Conservation (phyloP, 2,329 filamentous ascomycete species). For the Fulvia fulva region DNA sequence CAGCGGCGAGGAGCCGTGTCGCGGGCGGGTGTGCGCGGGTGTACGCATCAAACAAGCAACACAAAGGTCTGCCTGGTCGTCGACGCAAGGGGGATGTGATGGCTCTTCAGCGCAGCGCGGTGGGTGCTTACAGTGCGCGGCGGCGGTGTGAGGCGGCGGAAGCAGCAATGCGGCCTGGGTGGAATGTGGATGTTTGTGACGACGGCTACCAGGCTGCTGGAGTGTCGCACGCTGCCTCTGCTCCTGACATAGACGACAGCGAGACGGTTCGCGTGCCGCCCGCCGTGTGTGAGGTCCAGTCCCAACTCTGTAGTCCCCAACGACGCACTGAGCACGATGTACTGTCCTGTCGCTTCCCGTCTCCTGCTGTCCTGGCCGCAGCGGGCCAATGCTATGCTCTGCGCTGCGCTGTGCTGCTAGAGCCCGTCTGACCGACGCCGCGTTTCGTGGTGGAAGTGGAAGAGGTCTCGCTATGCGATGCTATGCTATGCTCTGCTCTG, state of each 20-base stretch:
- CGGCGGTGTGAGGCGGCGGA: not conserved
- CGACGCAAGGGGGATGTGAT: slow-evolving; percentile 6
- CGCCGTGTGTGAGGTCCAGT: not conserved
- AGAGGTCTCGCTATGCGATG: too few species aligned
- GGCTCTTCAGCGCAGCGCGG: not conserved
- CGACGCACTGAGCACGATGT: not conserved
- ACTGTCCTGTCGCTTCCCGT: not conserved
- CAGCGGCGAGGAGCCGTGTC: slow-evolving; percentile 11
- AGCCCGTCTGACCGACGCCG: not conserved
- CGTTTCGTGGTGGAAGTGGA: not conserved
- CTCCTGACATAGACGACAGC: not conserved
- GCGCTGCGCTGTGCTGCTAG: too few species aligned
- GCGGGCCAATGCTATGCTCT: too few species aligned
- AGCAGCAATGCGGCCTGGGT: not conserved
- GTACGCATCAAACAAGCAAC: slow-evolving; percentile 6
- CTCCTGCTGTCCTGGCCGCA: not conserved
- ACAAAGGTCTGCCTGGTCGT: slow-evolving; percentile 4
- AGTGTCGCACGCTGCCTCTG: not conserved
- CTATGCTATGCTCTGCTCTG: not conserved
- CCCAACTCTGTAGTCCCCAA: not conserved
- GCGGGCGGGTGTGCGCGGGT: slow-evolving; percentile 9
- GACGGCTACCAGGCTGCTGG: slow-evolving; percentile 1
- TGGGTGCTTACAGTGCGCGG: not conserved
- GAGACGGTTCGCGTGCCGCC: not conserved
- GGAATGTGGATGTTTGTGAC: slow-evolving; percentile 2